Evolutionary conservation across 2,329 filamentous ascomycete species (phyloP), one percentile per base, ranked within the genome.

Genomic region (Ustulina deusta): DNA sequence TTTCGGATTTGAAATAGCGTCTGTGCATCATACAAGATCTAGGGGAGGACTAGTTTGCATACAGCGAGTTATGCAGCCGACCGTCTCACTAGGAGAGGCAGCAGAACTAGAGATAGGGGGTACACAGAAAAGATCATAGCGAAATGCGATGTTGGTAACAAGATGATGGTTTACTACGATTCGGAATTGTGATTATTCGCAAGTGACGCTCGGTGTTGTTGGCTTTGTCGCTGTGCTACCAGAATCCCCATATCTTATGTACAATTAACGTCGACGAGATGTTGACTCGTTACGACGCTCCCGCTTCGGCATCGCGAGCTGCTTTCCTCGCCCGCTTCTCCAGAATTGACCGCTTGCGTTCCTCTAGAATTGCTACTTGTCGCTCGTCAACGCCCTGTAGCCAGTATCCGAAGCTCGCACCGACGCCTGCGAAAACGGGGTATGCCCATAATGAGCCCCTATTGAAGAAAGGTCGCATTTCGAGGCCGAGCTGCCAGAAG

Each of bases 361-460:
- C 91, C 72, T 86, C 84, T 67, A 99, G 84, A 70, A 94, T 87
- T 72, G 88, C 87, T 74, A 91, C 87, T 83, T 98, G 95, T 79
- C 90, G 87, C 77, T 93, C 85, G 81, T 97, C 93, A 64, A 98
- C 93, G 71, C 93, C 93, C 84, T 94, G 90, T 75, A 99, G 85
- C 94, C 95, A 99, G 86, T 97, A 97, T 74, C 96, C 96, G 83
- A 98, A 97, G 82, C 91, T 93, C 75, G 91, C 94, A 75, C 94
- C 94, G 71, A 93, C 89, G 74, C 88, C 88, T 66, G 90, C 94
- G 82, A 96, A 99, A 75, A 95, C 83, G 63, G 96, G 96, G 84
- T 97, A 99, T 59, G 90, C 93, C 92, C 93, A 97, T 77, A 97
- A 89, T 63, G 91, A 92, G 79, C 91, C 86, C 78, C 87, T 89